Conservation (phyloP, 371 early-diverging fungal species). For the Mortierella sp. region DNA sequence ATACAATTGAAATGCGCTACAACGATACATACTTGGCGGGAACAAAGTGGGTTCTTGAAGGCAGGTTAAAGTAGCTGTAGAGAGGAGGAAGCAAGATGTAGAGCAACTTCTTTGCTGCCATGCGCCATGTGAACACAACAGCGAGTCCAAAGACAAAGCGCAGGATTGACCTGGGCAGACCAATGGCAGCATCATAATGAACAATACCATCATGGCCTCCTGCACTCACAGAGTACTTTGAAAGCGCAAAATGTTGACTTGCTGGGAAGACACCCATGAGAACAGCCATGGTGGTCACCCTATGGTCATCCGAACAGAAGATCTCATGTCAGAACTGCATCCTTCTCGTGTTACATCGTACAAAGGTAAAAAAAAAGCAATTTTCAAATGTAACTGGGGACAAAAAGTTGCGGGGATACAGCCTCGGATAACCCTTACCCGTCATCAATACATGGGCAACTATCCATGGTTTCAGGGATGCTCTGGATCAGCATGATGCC, state of each 20-base stretch:
- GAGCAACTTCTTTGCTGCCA: constrained; percentile 67
- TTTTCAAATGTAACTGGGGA: too few relatives aligned
- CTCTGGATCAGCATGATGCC: constrained; percentile 63
- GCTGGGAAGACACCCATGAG: constrained; percentile 54
- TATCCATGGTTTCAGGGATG: constrained; percentile 81
- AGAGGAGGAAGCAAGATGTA: constrained; percentile 71
- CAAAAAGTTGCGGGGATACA: too few relatives aligned
- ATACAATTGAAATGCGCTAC: too few relatives aligned
- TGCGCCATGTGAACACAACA: constrained; percentile 70
- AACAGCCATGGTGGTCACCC: constrained; percentile 49
- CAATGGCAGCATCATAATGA: constrained; percentile 34
- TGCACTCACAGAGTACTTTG: constrained; percentile 29
- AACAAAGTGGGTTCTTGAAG: constrained; percentile 60
- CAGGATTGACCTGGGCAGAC: constrained; percentile 27
- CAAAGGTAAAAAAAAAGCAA: too few relatives aligned
- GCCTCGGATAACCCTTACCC: constrained; percentile 45
- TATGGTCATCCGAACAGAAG: constrained; percentile 7
- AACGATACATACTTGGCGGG: constrained; percentile 38
- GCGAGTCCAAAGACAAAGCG: constrained; percentile 63
- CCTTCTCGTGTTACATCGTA: not conserved
- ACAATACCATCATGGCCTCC: constrained; percentile 39
- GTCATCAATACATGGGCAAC: constrained; percentile 87
- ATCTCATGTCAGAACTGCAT: not conserved
- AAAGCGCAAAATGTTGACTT: constrained; percentile 45
- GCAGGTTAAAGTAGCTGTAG: constrained; percentile 70